A percentile compares a stretch with the other conserved stretches of the same genome.
These are phyloP conservation scores for Xylaria curta DNA, from an alignment of 495 filamentous ascomycete genomes.

Conservation along the genomic window DNA sequence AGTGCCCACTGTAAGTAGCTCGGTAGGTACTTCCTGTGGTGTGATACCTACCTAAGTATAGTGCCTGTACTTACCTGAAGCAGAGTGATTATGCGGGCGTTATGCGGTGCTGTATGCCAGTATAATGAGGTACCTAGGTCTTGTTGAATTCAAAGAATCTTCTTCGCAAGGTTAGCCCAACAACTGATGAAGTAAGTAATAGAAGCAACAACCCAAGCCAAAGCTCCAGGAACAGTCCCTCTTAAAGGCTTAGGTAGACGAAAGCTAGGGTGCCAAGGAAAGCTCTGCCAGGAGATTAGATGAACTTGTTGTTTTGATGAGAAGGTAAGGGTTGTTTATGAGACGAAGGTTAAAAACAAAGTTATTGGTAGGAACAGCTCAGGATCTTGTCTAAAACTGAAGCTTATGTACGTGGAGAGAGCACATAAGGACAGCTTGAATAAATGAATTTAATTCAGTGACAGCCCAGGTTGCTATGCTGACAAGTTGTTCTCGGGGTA, in stretches of 20 bases:
- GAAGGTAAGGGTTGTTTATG: neutral
- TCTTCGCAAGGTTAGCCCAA: neutral
- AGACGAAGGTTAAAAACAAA: neutral
- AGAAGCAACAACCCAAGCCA: neutral
- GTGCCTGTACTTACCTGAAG: too few relatives aligned
- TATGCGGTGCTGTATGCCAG: neutral
- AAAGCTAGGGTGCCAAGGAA: neutral
- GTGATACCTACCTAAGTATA: too few relatives aligned
- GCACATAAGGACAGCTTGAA: neutral
- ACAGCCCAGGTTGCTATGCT: neutral
- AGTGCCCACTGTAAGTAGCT: neutral
- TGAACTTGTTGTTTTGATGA: neutral
- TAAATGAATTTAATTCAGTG: neutral
- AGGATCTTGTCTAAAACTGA: neutral
- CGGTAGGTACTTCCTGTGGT: too few relatives aligned
- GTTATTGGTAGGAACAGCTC: neutral
- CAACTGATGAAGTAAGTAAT: neutral
- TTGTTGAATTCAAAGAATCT: neutral
- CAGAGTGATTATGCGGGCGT: neutral
- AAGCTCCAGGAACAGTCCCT: neutral
- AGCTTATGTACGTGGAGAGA: neutral
- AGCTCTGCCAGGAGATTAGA: neutral
- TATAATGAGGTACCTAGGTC: neutral
- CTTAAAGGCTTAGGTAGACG: neutral
- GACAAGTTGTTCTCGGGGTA: neutral